phyloP scores from a whole-genome alignment of 2,329 filamentous ascomycete species.

The Dothidotthia symphoricarpi region DNA sequence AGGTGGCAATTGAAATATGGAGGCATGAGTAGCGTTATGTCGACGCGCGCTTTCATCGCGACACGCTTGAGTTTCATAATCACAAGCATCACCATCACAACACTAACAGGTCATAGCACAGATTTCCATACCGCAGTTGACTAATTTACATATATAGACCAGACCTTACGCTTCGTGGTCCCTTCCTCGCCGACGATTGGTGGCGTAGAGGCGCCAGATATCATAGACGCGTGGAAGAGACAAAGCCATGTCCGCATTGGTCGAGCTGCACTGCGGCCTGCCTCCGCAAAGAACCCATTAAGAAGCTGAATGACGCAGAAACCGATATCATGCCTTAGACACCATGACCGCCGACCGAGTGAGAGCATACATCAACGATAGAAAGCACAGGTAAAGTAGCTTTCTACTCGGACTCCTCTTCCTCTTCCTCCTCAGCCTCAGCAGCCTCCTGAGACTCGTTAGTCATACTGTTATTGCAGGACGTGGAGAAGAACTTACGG shows the following conservation, averaged over 20 bases:
- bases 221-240: slow-evolving; percentile 22
- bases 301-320: slow-evolving; percentile 28
- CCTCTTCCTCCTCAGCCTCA: slow-evolving; percentile 38
- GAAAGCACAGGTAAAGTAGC: slow-evolving; percentile 9
- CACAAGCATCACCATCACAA: too few species aligned
- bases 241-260: slow-evolving; percentile 21
- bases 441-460: slow-evolving; percentile 13
- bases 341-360: slow-evolving; percentile 23
- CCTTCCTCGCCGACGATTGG: slow-evolving; percentile 23
- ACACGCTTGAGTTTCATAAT: too few species aligned
- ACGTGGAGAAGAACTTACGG: slow-evolving; percentile 22
- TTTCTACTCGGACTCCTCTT: slow-evolving; percentile 44
- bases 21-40: slow-evolving; percentile 27
- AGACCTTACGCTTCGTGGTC: slow-evolving; percentile 40
- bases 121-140: slow-evolving; percentile 37
- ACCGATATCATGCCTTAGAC: slow-evolving; percentile 24
- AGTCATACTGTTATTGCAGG: slow-evolving; percentile 7
- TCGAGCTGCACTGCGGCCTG: slow-evolving; percentile 29
- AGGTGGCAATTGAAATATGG: slow-evolving; percentile 21
- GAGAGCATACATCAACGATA: slow-evolving; percentile 13
- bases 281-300: slow-evolving; percentile 28
- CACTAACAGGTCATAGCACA: slow-evolving; percentile 26
- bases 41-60: slow-evolving; percentile 1
- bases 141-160: slow-evolving; percentile 41
- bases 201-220: slow-evolving; percentile 31